Base-by-base conservation (phyloP, 306 rosid species). In the Psophocarpus tetragonolobus region DNA sequence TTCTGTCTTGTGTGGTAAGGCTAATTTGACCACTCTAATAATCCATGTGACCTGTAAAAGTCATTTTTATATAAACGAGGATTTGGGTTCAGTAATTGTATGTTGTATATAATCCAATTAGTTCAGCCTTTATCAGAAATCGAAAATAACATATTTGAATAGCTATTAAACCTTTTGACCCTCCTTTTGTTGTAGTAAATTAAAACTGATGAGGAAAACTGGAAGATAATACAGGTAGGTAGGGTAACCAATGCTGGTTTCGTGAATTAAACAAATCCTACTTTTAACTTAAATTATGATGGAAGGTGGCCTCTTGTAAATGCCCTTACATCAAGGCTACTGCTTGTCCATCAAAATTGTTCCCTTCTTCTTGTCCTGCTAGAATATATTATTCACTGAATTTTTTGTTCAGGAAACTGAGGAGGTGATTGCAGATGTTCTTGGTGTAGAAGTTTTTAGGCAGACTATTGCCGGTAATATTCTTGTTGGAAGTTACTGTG, bases 381-480 rank as follows among this genome's bases (percentile, higher is more conserved):
- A 44, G n/a, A n/a, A n/a, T 18, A n/a, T 7, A 26, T 65, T 61
- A 15, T 51, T 80, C 41, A 72, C 62, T 50, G 35, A 62, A 23
- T 8, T 60, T 61, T 32, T 67, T 75, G 23, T 61, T 60, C 81
- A 93, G 97, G 98, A 93, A 76, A 93, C 96, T 24, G 96, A 93
- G 87, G 92, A 93, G 76, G 84, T 91, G 84, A 86, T 93, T 20
- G 89, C 92, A 2, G 98, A 93, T 87, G 92, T 91, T 70, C 98
- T 91, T 47, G 97, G 97, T 63, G 96, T 93, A 20, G 98, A 93
- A 82, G 98, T 93, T 71, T 93, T 93, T 75, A 87, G 96, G 85
- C 96, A 91, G 72, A 91, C 96, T 3, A 73, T 93, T 32, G 98
- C 96, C 0, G 96, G 92, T 10, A 91, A 93, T 66, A 85, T 86